Percentiles rank a stretch among this genome's conserved stretches.
These are phyloP conservation scores for Dendrothele bispora DNA, from an alignment of 768 basidiomycete species.

Conservation along the genomic window DNA sequence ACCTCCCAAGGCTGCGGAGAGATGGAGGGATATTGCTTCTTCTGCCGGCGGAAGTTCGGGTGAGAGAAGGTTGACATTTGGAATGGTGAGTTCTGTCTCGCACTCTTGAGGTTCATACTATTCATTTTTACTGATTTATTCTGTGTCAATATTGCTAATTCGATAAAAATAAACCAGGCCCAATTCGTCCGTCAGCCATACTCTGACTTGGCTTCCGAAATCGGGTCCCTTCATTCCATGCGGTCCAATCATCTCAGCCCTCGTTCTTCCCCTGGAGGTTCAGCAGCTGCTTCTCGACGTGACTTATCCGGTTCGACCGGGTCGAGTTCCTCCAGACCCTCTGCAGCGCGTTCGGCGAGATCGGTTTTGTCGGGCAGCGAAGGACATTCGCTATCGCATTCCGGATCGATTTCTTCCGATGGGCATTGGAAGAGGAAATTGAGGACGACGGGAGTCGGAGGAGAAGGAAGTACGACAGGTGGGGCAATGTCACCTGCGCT, in stretches of 20 bases:
- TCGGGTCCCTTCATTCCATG: slow-evolving; percentile 66
- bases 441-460: too few relatives aligned
- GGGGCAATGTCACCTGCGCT: slow-evolving; percentile 44
- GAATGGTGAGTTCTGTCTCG: slow-evolving; percentile 46
- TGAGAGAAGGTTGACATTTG: slow-evolving; percentile 58
- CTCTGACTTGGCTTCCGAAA: slow-evolving; percentile 49
- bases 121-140: slow-evolving; percentile 8
- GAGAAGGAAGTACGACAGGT: too few relatives aligned
- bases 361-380: slow-evolving; percentile 32
- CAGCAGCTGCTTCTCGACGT: slow-evolving; percentile 48
- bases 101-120: background rate
- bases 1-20: slow-evolving; percentile 59
- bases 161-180: slow-evolving; percentile 30
- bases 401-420: slow-evolving; percentile 56
- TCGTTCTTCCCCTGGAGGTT: slow-evolving; percentile 46
- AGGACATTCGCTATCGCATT: slow-evolving; percentile 41
- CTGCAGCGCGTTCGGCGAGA: slow-evolving; percentile 27
- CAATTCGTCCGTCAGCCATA: slow-evolving; percentile 42
- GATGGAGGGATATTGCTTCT: slow-evolving; percentile 58
- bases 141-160: slow-evolving; percentile 15
- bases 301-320: slow-evolving; percentile 42
- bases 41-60: slow-evolving; percentile 22
- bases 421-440: slow-evolving; percentile 36
- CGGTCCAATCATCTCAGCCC: slow-evolving; percentile 57
- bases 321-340: slow-evolving; percentile 57